These are phyloP conservation scores for Ocimum tenuiflorum DNA, from an alignment of 257 asterid genomes.

Conservation along the genomic window DNA sequence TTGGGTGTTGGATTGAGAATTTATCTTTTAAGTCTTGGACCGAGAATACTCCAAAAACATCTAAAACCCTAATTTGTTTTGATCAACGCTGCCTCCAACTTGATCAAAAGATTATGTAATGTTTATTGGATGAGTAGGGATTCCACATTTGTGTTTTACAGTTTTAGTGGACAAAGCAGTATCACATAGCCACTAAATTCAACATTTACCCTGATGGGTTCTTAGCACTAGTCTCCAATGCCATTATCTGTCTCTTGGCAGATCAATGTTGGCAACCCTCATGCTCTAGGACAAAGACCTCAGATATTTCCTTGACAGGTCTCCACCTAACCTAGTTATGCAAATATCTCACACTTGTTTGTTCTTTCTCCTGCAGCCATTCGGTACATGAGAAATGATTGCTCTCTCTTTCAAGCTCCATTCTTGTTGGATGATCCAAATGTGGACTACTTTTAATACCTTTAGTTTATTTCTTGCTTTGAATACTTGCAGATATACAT, in stretches of 20 bases:
- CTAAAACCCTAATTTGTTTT: too few species aligned
- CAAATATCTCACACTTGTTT: background rate
- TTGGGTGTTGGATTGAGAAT: too few species aligned
- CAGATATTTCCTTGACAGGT: constrained; percentile 96
- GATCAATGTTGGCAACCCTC: constrained; percentile 94
- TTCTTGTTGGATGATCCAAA: constrained; percentile 89
- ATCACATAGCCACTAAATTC: too few species aligned
- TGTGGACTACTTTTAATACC: constrained; percentile 54
- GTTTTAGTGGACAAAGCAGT: too few species aligned
- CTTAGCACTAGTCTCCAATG: background rate
- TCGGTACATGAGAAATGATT: constrained; percentile 27
- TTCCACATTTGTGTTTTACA: too few species aligned
- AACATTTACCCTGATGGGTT: background rate
- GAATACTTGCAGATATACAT: too few species aligned
- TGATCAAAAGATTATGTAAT: too few species aligned
- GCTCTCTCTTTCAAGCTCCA: constrained; percentile 99
- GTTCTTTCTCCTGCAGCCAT: background rate
- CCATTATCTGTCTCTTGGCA: constrained; percentile 19
- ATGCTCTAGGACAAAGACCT: constrained; percentile 85
- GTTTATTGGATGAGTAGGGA: too few species aligned
- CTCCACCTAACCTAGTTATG: background rate
- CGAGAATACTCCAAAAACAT: too few species aligned
- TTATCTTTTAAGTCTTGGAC: too few species aligned
- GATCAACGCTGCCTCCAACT: too few species aligned
- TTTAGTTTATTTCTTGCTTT: too few species aligned